Evolutionary conservation across 139 green algal species (phyloP).

Genomic region (Yamagishiella unicocca): DNA sequence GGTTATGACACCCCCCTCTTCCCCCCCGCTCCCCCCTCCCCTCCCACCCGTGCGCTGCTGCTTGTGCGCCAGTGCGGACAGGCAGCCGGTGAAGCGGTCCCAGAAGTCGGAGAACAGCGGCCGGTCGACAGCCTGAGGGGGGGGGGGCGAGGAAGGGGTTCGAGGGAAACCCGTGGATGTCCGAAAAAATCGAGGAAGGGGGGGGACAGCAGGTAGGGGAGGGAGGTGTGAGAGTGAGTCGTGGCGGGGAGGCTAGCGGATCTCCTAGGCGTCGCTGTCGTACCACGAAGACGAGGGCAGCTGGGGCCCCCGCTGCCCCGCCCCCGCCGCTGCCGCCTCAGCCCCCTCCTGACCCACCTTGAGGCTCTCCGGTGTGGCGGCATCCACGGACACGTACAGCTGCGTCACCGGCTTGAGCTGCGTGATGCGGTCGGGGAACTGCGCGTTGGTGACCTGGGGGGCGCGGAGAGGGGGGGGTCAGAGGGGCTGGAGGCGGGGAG

Average conservation of each 20-base stretch:
- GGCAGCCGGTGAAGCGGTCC: slow-evolving; percentile 82
- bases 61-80: slow-evolving; percentile 72
- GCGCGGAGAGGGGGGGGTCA: background rate
- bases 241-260: no score
- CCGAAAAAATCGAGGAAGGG: background rate
- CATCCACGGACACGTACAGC: slow-evolving; percentile 91
- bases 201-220: background rate
- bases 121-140: slow-evolving; percentile 73
- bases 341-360: slow-evolving; percentile 59
- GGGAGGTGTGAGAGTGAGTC: no score
- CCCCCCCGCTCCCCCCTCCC: background rate
- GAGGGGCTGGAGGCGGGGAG: background rate
- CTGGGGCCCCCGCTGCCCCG: background rate
- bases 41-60: slow-evolving; percentile 75
- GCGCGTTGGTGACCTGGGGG: slow-evolving; percentile 85
- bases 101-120: slow-evolving; percentile 89
- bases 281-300: no score
- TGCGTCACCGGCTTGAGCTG: slow-evolving; percentile 84
- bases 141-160: background rate
- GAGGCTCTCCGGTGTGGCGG: slow-evolving; percentile 82
- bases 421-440: slow-evolving; percentile 83
- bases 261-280: no score
- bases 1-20: background rate
- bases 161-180: no score
- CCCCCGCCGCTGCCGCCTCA: no score